phyloP scores from a whole-genome alignment of 805 yeast species.

The Zygoascus biomembranicola region DNA sequence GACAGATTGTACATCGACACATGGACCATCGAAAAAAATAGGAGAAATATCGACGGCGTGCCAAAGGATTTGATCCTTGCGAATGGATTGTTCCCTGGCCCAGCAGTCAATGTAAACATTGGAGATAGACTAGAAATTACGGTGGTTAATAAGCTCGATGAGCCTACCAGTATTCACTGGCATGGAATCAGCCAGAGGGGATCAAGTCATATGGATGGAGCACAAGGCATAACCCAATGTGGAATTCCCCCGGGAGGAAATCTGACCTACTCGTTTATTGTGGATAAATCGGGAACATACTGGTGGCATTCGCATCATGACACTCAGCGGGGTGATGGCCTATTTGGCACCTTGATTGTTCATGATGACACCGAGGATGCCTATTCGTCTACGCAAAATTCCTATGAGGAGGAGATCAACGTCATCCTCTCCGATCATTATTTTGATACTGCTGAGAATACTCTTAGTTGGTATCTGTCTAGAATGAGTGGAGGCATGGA shows the following conservation, averaged over 20 bases:
- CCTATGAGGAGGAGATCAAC: slow-evolving; percentile 26
- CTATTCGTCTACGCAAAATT: slow-evolving; percentile 18
- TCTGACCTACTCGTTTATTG: slow-evolving; percentile 44
- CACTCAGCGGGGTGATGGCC: slow-evolving; percentile 41
- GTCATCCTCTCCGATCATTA: slow-evolving; percentile 36
- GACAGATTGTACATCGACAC: neutral
- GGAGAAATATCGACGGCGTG: slow-evolving; percentile 14
- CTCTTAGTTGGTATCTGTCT: slow-evolving; percentile 31
- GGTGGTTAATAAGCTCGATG: slow-evolving; percentile 34
- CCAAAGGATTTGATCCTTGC: slow-evolving; percentile 30
- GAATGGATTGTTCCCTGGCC: slow-evolving; percentile 45
- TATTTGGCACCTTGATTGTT: slow-evolving; percentile 39
- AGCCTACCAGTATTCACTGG: slow-evolving; percentile 39
- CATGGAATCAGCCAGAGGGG: slow-evolving; percentile 44
- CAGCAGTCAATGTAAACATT: slow-evolving; percentile 34
- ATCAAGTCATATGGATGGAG: slow-evolving; percentile 45
- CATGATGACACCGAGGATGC: slow-evolving; percentile 28
- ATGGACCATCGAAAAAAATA: neutral
- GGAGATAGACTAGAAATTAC: slow-evolving; percentile 30
- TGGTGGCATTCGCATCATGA: slow-evolving; percentile 50
- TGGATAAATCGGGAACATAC: slow-evolving; percentile 36
- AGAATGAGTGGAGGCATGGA: slow-evolving; percentile 32
- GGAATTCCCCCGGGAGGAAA: slow-evolving; percentile 38
- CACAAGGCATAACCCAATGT: slow-evolving; percentile 42
- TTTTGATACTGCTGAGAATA: slow-evolving; percentile 28